These are phyloP conservation scores for Ustilago xerochloae DNA, from an alignment of 1,284 basidiomycete genomes.

Conservation along the genomic window DNA sequence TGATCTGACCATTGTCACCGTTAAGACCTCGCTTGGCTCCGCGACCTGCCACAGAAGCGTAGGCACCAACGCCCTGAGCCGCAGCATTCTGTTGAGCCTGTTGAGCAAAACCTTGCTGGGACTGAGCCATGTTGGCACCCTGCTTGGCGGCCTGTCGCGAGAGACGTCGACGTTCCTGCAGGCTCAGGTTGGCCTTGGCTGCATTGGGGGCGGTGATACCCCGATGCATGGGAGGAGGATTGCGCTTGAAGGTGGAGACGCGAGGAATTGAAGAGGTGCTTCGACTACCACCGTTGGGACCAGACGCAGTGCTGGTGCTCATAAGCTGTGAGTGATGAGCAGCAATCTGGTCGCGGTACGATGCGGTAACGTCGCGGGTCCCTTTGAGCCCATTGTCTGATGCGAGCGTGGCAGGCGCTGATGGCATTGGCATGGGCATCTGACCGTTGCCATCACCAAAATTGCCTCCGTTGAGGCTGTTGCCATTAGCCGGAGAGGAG, in stretches of 20 bases:
- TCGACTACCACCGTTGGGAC: slow-evolving; percentile 17
- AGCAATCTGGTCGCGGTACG: slow-evolving; percentile 50
- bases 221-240: slow-evolving; percentile 24
- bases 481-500: background rate
- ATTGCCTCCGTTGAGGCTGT: background rate
- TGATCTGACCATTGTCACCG: slow-evolving; percentile 24
- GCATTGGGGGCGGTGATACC: slow-evolving; percentile 25
- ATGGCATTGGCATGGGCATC: background rate
- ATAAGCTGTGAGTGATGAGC: slow-evolving; percentile 55
- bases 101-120: slow-evolving; percentile 16
- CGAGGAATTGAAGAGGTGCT: slow-evolving; percentile 40
- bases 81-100: background rate
- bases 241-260: slow-evolving; percentile 39
- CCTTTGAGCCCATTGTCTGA: background rate
- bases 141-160: slow-evolving; percentile 48
- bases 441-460: background rate
- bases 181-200: slow-evolving; percentile 37
- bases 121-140: background rate
- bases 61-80: background rate
- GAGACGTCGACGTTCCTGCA: slow-evolving; percentile 60
- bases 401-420: background rate
- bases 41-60: slow-evolving; percentile 21
- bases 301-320: slow-evolving; percentile 21
- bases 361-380: slow-evolving; percentile 19
- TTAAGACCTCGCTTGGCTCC: slow-evolving; percentile 41